Conservation (phyloP, 2,329 filamentous ascomycete genomes). For the Podosphaera aphanis region DNA sequence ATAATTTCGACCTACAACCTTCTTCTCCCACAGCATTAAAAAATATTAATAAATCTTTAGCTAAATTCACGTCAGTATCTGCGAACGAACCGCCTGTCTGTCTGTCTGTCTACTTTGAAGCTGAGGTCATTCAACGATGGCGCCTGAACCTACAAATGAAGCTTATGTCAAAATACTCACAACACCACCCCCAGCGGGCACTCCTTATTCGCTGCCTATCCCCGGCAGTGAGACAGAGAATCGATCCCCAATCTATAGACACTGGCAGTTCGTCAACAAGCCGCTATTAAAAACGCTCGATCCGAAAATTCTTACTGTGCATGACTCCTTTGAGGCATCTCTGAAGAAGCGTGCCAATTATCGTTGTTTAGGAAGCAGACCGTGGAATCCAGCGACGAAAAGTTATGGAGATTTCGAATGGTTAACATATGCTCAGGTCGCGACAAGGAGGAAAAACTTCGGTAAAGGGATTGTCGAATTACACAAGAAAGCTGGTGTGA, state of each 20-base stretch:
- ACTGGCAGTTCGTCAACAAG: conserved; percentile 54
- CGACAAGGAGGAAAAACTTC: conserved; percentile 56
- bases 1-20: not conserved
- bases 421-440: conserved; percentile 63
- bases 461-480: conserved; percentile 69
- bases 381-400: conserved; percentile 54
- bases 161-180: conserved; percentile 9
- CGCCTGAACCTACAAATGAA: conserved; percentile 5
- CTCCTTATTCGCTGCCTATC: conserved; percentile 53
- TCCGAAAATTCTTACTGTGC: conserved; percentile 44
- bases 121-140: not conserved
- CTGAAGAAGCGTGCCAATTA: conserved; percentile 38
- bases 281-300: conserved; percentile 49
- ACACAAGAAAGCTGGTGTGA: conserved; percentile 48
- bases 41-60: not conserved
- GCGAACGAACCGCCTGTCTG: not conserved
- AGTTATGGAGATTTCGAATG: conserved; percentile 56
- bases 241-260: conserved; percentile 56
- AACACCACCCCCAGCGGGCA: conserved; percentile 12
- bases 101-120: not conserved
- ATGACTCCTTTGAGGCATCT: conserved; percentile 58
- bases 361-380: conserved; percentile 56
- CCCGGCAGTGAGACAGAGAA: conserved; percentile 51
- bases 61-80: not conserved
- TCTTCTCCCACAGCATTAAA: not conserved